Evolutionary conservation across 1,284 basidiomycete genomes (phyloP).

Genomic region (Cryptococcus sp.): DNA sequence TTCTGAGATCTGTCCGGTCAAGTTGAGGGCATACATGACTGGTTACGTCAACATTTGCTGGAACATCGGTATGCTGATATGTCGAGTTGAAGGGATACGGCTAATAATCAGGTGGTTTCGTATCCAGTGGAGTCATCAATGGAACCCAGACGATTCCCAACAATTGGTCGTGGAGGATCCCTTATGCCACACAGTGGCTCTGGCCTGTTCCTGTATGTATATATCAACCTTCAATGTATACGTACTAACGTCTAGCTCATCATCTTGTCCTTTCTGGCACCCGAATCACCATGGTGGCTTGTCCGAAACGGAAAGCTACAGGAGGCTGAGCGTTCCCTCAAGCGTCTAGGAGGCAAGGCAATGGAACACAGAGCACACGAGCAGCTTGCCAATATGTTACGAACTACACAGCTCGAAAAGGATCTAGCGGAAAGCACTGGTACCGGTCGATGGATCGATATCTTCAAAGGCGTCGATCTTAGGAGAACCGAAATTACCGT

Average conservation of each 20-base stretch:
- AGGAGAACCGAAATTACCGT: conserved; percentile 47
- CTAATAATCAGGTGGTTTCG: conserved; percentile 44
- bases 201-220: conserved; percentile 32
- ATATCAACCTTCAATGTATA: not conserved
- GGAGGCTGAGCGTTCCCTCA: conserved; percentile 19
- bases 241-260: conserved; percentile 10
- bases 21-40: conserved; percentile 39
- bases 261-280: conserved; percentile 18
- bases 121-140: conserved; percentile 14
- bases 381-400: conserved; percentile 39
- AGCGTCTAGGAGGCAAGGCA: conserved; percentile 11
- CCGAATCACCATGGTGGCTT: conserved; percentile 34
- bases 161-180: conserved; percentile 27
- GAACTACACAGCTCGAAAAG: conserved; percentile 24
- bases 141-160: conserved; percentile 20
- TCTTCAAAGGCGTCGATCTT: conserved; percentile 41
- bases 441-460: conserved; percentile 31
- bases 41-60: conserved; percentile 33
- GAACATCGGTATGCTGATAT: conserved; percentile 9
- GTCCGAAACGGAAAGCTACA: conserved; percentile 27
- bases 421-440: conserved; percentile 2
- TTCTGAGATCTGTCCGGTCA: conserved; percentile 43
- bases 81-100: conserved; percentile 4
- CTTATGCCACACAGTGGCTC: conserved; percentile 42
- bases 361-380: conserved; percentile 35